A percentile compares a stretch with the other conserved stretches of the same genome.
phyloP scores from a whole-genome alignment of 495 filamentous ascomycete species.

The Penicillium robsamsonii region DNA sequence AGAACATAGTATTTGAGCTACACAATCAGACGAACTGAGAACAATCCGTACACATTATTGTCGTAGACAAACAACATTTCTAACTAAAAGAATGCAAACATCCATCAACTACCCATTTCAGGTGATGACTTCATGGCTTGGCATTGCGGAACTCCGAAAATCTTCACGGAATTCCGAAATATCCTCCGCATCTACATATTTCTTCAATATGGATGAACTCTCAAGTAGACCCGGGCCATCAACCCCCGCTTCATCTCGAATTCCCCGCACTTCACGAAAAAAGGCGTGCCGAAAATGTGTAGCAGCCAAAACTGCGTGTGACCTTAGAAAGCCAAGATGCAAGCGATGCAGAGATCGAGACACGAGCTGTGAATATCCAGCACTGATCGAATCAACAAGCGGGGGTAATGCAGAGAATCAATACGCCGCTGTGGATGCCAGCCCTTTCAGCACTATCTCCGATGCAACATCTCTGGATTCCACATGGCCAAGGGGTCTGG shows the following conservation, averaged over 20 bases:
- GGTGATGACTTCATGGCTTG: background rate
- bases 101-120: no score
- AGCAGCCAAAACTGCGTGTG: conserved; percentile 38
- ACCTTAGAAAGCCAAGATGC: conserved; percentile 36
- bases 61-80: background rate
- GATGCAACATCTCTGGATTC: background rate
- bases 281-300: conserved; percentile 42
- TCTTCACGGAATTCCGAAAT: background rate
- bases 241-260: background rate
- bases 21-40: background rate
- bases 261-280: conserved; percentile 11
- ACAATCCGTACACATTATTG: background rate
- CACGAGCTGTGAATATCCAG: conserved; percentile 32
- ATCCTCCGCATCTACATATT: background rate
- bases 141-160: background rate
- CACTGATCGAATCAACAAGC: conserved; percentile 7
- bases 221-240: background rate
- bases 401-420: background rate
- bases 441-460: background rate
- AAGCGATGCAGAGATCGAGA: conserved; percentile 34
- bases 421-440: background rate
- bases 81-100: no score
- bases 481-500: background rate
- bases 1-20: background rate
- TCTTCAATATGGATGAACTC: background rate